Percentiles rank a stretch among this genome's conserved stretches.
phyloP scores from a whole-genome alignment of 2,329 filamentous ascomycete genomes.

The Mycosphaerella arachidis region DNA sequence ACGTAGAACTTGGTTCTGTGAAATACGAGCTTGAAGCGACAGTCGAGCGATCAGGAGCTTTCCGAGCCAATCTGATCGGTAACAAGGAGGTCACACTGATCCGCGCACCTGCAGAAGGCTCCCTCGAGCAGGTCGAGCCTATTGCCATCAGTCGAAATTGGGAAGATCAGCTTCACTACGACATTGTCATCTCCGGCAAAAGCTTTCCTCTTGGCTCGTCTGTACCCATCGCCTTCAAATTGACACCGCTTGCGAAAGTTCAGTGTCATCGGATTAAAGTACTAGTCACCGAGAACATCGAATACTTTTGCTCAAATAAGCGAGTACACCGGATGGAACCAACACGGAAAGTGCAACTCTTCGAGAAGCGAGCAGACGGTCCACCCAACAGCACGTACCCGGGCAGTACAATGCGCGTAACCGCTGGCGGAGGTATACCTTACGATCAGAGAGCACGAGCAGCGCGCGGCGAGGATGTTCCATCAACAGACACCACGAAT shows the following conservation, averaged over 20 bases:
- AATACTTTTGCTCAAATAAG: conserved; percentile 84
- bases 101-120: conserved; percentile 79
- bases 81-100: conserved; percentile 78
- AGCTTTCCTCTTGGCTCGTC: conserved; percentile 84
- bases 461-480: conserved; percentile 52
- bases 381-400: conserved; percentile 68
- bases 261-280: conserved; percentile 91
- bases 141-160: conserved; percentile 90
- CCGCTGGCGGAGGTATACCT: conserved; percentile 75
- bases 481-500: conserved; percentile 58
- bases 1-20: conserved; percentile 78
- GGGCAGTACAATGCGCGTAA: conserved; percentile 69
- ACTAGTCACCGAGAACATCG: conserved; percentile 81
- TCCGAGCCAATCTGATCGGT: conserved; percentile 81
- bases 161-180: conserved; percentile 93
- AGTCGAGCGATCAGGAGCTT: conserved; percentile 81
- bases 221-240: conserved; percentile 89
- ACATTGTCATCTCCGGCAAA: conserved; percentile 93
- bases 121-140: conserved; percentile 83
- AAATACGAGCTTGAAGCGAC: conserved; percentile 83
- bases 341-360: conserved; percentile 75
- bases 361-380: conserved; percentile 82
- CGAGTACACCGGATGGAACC: conserved; percentile 80
- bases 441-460: conserved; percentile 56
- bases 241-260: conserved; percentile 88